Conservation (phyloP, 108 stramenopile species). For the Tribonema minus region DNA sequence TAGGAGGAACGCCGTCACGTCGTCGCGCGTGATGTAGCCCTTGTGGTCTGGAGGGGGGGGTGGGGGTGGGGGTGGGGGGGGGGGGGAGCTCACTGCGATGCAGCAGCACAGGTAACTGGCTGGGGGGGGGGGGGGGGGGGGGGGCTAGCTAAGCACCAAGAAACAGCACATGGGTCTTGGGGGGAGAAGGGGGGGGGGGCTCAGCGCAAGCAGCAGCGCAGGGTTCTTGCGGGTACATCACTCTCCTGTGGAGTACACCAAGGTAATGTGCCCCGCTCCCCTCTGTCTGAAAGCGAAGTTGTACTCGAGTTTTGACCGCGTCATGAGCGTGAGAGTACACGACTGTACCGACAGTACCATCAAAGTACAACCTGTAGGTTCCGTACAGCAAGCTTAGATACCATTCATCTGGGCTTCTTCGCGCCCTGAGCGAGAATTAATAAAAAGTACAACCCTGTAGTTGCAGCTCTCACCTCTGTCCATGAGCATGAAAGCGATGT, state of each 20-base stretch:
- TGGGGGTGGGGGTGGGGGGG: no score
- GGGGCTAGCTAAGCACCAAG: no score
- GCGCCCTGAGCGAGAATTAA: no score
- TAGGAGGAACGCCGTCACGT: neutral
- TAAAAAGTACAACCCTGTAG: no score
- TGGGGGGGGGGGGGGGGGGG: no score
- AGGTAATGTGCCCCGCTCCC: no score
- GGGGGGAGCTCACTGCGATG: neutral
- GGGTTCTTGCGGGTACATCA: conserved; percentile 19
- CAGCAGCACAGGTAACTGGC: neutral
- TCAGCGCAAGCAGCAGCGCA: conserved; percentile 15
- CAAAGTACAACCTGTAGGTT: neutral
- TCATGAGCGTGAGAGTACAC: conserved; percentile 42
- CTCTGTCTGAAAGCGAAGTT: conserved; percentile 58
- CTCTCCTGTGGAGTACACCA: no score
- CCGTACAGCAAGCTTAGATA: no score
- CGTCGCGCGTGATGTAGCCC: neutral
- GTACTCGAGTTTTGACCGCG: conserved; percentile 58
- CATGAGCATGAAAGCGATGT: conserved; percentile 60
- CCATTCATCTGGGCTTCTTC: no score
- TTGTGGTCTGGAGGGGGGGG: neutral
- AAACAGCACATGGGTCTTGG: neutral
- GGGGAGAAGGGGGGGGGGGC: no score
- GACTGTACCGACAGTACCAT: no score
- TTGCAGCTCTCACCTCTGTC: neutral